Evolutionary conservation across 164 flowering plant species (phyloP).

Genomic region (Nelumbo lutea): DNA sequence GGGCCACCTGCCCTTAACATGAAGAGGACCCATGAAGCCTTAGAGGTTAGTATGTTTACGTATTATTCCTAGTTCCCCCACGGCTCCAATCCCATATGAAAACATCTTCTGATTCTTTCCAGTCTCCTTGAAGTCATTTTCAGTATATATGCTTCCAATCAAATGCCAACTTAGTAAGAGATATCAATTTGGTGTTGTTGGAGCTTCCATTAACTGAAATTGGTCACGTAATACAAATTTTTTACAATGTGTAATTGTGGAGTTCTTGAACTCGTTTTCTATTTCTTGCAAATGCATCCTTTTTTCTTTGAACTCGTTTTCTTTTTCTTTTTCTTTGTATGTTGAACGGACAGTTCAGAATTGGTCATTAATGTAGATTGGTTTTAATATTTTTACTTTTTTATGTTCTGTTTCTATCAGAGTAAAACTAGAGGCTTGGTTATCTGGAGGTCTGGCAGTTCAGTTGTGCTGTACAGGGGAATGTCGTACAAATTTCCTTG

Average conservation of each 20-base stretch:
- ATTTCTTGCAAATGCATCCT: neutral
- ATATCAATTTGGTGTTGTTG: neutral
- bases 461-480: conserved; percentile 79
- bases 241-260: neutral
- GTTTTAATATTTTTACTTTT: conserved; percentile 5
- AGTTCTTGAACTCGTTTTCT: neutral
- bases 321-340: neutral
- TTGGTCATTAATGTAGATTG: neutral
- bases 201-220: conserved; percentile 1
- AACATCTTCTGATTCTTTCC: neutral
- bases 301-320: neutral
- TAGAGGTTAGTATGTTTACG: conserved; percentile 61
- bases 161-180: neutral
- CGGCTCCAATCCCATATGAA: neutral
- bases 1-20: conserved; percentile 63
- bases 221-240: neutral
- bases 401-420: conserved; percentile 38
- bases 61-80: neutral
- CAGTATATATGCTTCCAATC: neutral
- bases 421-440: conserved; percentile 87
- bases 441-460: conserved; percentile 90
- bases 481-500: conserved; percentile 68
- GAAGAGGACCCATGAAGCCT: conserved; percentile 65
- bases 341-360: neutral
- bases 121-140: neutral